Evolutionary conservation across 1,284 basidiomycete genomes (phyloP).

Genomic region (Leucoagaricus sp.): DNA sequence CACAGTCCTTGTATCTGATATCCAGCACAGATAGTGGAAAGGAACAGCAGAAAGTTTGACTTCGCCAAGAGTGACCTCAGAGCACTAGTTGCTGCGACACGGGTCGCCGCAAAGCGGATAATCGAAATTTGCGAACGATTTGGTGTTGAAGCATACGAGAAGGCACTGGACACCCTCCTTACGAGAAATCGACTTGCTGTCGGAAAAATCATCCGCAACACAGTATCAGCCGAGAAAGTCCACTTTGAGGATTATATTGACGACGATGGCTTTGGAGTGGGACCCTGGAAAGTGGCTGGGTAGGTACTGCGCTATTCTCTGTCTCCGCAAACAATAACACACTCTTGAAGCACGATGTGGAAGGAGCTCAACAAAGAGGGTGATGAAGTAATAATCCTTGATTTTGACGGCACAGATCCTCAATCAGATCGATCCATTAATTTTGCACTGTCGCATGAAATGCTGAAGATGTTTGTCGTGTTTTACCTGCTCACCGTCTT

Average conservation of each 20-base stretch:
- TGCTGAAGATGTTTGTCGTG: constrained; percentile 33
- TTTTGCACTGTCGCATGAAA: constrained; percentile 26
- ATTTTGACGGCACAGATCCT: constrained; percentile 29
- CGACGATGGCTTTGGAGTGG: constrained; percentile 27
- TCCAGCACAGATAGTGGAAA: constrained; percentile 24
- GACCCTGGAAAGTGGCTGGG: constrained; percentile 30
- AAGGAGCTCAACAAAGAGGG: constrained; percentile 17
- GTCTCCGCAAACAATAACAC: not conserved
- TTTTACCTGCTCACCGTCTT: constrained; percentile 30
- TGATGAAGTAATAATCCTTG: constrained; percentile 22
- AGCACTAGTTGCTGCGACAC: constrained; percentile 31
- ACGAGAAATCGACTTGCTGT: constrained; percentile 25
- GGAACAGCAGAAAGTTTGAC: constrained; percentile 31
- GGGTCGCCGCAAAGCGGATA: constrained; percentile 26
- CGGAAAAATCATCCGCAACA: constrained; percentile 25
- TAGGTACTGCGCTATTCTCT: not conserved
- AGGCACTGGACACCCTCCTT: constrained; percentile 23
- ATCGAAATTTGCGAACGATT: constrained; percentile 30
- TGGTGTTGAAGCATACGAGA: constrained; percentile 23
- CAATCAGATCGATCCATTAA: constrained; percentile 28
- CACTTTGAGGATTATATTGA: constrained; percentile 30
- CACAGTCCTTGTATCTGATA: not conserved
- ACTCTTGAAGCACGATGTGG: constrained; percentile 18
- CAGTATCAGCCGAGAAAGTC: constrained; percentile 23
- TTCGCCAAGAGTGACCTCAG: constrained; percentile 31